A percentile compares a stretch with the other conserved stretches of the same genome.
Conservation (phyloP, 2,329 filamentous ascomycete species). For the Botryotinia calthae region DNA sequence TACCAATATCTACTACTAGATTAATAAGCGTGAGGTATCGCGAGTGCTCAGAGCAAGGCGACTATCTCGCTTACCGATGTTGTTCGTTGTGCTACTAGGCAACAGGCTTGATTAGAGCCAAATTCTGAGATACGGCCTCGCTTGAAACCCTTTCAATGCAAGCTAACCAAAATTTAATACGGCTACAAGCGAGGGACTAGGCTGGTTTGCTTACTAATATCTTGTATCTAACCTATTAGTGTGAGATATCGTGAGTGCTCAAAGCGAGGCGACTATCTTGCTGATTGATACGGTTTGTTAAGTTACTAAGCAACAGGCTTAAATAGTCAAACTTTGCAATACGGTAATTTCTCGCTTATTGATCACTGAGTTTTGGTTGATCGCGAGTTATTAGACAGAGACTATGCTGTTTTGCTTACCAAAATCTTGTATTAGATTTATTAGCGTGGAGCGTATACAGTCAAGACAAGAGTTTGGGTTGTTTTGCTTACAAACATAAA, state of each 20-base stretch:
- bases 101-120: not conserved
- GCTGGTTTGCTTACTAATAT: not conserved
- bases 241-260: not conserved
- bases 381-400: not conserved
- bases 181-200: not conserved
- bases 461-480: not conserved
- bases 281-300: not conserved
- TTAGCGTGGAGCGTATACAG: not conserved
- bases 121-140: not conserved
- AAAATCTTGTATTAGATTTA: no score
- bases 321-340: not conserved
- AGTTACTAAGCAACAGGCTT: not conserved
- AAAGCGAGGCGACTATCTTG: not conserved
- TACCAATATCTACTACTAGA: not conserved
- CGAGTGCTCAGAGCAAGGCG: not conserved
- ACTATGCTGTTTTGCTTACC: not conserved
- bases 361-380: not conserved
- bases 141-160: no score
- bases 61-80: not conserved
- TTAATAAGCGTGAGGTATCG: not conserved
- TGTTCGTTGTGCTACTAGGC: not conserved
- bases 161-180: no score
- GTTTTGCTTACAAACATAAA: not conserved
- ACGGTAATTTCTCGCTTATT: not conserved
- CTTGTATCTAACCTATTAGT: not conserved